Evolutionary conservation across 23 red algal genomes (phyloP).

Genomic region (Gracilaria vermiculophylla): DNA sequence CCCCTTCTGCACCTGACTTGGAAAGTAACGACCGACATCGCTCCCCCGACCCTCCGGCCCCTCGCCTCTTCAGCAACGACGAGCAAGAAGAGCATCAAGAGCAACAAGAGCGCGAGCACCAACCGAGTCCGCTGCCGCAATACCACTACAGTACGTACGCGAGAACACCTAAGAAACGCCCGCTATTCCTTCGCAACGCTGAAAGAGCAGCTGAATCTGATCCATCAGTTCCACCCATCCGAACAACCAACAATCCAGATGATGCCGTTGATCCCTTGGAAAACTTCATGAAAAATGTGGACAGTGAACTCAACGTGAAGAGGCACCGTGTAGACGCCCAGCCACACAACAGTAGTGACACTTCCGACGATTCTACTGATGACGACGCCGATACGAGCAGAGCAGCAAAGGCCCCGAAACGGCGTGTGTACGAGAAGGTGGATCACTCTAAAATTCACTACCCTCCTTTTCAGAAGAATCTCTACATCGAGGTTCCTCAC

Average conservation of each 20-base stretch:
- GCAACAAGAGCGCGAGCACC: too few species aligned
- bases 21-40: conserved; percentile 9
- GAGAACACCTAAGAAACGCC: background rate
- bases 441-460: conserved; percentile 82
- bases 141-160: background rate
- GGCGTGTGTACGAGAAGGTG: conserved; percentile 71
- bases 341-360: background rate
- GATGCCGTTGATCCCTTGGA: conserved; percentile 19
- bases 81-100: background rate
- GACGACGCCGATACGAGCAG: background rate
- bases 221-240: background rate
- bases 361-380: background rate
- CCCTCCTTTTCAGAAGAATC: conserved; percentile 75
- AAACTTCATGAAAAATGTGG: background rate
- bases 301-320: background rate
- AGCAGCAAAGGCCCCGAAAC: conserved; percentile 10
- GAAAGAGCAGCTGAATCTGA: background rate
- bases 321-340: background rate
- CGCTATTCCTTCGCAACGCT: background rate
- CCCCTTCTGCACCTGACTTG: background rate
- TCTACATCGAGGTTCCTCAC: conserved; percentile 75
- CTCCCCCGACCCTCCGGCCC: background rate
- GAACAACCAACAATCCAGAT: background rate
- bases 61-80: background rate
- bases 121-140: background rate